Base-by-base conservation (phyloP, 2,329 filamentous ascomycete genomes). In the Fusarium veterinarium region DNA sequence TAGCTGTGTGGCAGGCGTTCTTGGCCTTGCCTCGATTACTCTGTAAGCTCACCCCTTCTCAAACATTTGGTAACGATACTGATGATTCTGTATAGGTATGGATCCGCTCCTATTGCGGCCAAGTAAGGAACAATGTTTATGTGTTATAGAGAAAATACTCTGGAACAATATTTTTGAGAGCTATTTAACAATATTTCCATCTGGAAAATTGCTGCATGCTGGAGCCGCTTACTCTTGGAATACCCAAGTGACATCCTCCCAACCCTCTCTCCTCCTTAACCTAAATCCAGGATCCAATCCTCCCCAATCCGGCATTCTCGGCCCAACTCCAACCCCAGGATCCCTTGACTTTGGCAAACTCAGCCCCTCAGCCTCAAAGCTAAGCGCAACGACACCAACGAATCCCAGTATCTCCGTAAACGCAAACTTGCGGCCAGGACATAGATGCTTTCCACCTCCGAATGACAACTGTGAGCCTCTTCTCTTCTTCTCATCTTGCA, bases 391-490 rank as follows among this genome's bases (percentile, higher is more conserved):
- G 6, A 72, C 59, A 8, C 64, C 64, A 0, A 71, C 44, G 5
- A 74, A 56, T 0, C 64, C 71, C 3, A 72, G 19, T 14, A 69
- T 60, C 35, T 82, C 81, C 0, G 77, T 67, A 17, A 76, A 60
- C 3, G 80, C 80, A 57, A 81, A 80, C 33, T 78, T 76, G 1
- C 80, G 67, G 0, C 80, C 80, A 0, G 81, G 80, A 23, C 80
- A 82, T 1, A 81, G 75, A 41, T 80, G 71, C 25, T 69, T 76
- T 3, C 80, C 80, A 31, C 79, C 80, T 10, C 80, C 81, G 48
- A 82, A 81, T 0, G 81, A 77, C 1, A 78, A 73, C n/a, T 75
- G 66, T n/a, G 77, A 72, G 5, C 63, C 75, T 3, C 76, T 62
- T 13, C 74, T 60, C 10, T 60, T 73, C 62, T 72, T 79, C 31